Base-by-base conservation (phyloP, 2,329 filamentous ascomycete species). In the Sclerotinia minor region DNA sequence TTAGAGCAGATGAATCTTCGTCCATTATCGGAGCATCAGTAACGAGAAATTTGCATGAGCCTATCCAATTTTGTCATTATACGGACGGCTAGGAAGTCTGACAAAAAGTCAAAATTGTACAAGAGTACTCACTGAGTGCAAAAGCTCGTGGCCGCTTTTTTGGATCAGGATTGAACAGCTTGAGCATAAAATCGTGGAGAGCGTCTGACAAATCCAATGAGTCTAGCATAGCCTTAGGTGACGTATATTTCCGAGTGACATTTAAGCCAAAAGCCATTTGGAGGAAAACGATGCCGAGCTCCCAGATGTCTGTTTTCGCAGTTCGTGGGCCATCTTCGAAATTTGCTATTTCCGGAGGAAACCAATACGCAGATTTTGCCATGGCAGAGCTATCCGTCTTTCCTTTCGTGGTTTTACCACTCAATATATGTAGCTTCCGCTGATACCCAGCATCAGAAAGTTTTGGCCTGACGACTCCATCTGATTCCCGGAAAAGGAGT, bases 191-290 rank as follows among this genome's bases (percentile, higher is more conserved):
- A 74, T 97, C 93, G 70, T 91, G 86, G 47, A 97, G 80, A 6
- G 92, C 84, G 57, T 87, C 84, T 0, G 93, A 95, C 11, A 97
- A 81, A 11, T 86, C 84, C 45, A 94, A 80, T 0, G 87, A 87
- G 17, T 89, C 87, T 76, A 92, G 88, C 64, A 97, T 79, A 53
- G 87, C 86, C 67, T 85, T 86, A 1, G 94, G 94, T 0, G 92
- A 96, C 21, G 89, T 88, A 77, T 95, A 94, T 68, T 89, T 90
- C 69, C 89, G 84, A 24, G 90, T 83, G 8, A 92, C 86, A 72
- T 92, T 87, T 45, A 92, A 83, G 2, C 95, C 95, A 77, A 97
- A 94, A 4, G 95, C 85, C 92, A 98, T 97, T 77, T 99, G 94
- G 50, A 97, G 79, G 73, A 97, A 91, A 6, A 97, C 86, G 41